These are phyloP conservation scores for Penicillium sp. DNA, from an alignment of 2,329 filamentous ascomycete species.

Conservation along the genomic window DNA sequence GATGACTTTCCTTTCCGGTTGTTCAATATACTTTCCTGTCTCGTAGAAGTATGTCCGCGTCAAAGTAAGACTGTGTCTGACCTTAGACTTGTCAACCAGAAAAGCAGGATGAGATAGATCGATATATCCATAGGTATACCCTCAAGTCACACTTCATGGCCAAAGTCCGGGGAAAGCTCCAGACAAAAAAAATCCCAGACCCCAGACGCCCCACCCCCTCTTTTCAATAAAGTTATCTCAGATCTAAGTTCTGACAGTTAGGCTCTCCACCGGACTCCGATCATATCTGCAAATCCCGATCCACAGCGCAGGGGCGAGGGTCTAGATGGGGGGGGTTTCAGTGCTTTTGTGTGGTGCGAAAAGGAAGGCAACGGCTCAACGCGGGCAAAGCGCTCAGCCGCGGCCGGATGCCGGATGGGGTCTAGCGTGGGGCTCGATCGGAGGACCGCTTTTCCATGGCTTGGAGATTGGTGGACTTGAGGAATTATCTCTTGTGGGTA, in stretches of 20 bases:
- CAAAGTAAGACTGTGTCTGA: neutral
- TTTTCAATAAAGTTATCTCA: conserved; percentile 13
- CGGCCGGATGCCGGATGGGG: neutral
- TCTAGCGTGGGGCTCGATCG: conserved; percentile 5
- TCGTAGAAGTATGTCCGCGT: neutral
- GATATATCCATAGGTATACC: neutral
- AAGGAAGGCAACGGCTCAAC: neutral
- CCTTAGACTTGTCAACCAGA: neutral
- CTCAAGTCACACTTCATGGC: neutral
- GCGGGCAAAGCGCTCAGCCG: conserved; percentile 27
- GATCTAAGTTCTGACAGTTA: conserved; percentile 1
- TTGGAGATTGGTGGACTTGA: too few species aligned
- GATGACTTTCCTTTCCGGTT: conserved; percentile 4
- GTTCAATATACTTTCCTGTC: conserved; percentile 2
- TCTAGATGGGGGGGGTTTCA: neutral
- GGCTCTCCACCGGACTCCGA: too few species aligned
- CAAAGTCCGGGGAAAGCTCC: neutral
- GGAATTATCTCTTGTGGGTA: too few species aligned
- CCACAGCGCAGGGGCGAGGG: conserved; percentile 12
- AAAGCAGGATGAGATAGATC: neutral
- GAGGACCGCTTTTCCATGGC: conserved; percentile 9
- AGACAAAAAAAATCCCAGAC: neutral
- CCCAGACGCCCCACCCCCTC: conserved; percentile 19
- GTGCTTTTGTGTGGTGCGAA: neutral
- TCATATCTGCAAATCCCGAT: neutral